Evolutionary conservation across 2,329 filamentous ascomycete species (phyloP).

Genomic region (Zasmidium citrigriseum): DNA sequence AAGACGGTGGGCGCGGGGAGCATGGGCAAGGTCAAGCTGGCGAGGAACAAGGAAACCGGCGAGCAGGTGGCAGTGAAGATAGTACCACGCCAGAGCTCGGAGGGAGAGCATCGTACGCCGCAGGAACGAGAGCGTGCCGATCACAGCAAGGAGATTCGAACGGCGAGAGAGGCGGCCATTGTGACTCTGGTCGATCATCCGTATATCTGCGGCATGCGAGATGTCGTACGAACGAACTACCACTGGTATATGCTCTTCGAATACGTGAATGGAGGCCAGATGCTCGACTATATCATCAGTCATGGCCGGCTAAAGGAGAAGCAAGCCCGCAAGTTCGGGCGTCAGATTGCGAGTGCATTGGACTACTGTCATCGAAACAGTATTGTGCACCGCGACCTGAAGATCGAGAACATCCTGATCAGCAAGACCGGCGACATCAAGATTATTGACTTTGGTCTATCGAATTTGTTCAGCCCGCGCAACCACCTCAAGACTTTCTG

Average conservation of each 20-base stretch:
- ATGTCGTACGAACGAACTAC: conserved; percentile 92
- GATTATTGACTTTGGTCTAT: conserved; percentile 97
- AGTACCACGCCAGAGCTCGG: conserved; percentile 83
- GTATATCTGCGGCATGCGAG: conserved; percentile 92
- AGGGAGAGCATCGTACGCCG: conserved; percentile 68
- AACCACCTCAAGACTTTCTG: conserved; percentile 93
- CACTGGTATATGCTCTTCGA: conserved; percentile 99
- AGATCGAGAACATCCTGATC: conserved; percentile 99
- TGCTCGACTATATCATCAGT: conserved; percentile 99
- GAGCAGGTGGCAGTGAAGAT: conserved; percentile 99
- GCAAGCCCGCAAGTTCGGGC: conserved; percentile 94
- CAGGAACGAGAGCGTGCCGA: conserved; percentile 86
- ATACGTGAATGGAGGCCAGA: conserved; percentile 97
- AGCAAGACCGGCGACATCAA: conserved; percentile 99
- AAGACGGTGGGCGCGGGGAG: conserved; percentile 97
- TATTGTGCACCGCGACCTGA: conserved; percentile 94
- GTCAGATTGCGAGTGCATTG: conserved; percentile 92
- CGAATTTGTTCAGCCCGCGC: conserved; percentile 88
- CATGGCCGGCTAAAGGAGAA: conserved; percentile 98
- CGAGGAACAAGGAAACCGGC: conserved; percentile 82
- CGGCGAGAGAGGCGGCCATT: conserved; percentile 92
- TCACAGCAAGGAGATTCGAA: conserved; percentile 94
- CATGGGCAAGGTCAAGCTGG: conserved; percentile 98
- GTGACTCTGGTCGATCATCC: conserved; percentile 92
- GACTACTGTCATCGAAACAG: conserved; percentile 98